Evolutionary conservation across 352 stramenopile genomes (phyloP).

Genomic region (Globisporangium perplexum): DNA sequence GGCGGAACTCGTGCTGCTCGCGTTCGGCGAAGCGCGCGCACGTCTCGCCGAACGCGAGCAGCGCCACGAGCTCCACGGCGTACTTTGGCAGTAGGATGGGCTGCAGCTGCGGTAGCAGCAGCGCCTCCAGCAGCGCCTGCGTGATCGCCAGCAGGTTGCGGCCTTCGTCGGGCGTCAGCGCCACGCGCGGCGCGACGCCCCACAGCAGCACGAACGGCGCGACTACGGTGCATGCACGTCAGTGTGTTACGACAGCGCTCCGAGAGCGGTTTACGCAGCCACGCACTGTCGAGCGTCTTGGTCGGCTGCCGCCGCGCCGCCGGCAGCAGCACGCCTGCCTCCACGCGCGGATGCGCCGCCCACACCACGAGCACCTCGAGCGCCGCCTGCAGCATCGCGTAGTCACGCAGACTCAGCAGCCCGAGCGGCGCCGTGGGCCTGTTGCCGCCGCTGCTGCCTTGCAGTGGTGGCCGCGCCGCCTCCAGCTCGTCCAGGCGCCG

Average conservation of each 20-base stretch:
- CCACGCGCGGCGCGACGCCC: slow-evolving; percentile 14
- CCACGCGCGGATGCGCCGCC: slow-evolving; percentile 47
- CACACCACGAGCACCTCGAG: slow-evolving; percentile 76
- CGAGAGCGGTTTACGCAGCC: background rate
- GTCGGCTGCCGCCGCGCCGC: slow-evolving; percentile 65
- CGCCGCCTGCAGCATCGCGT: slow-evolving; percentile 74
- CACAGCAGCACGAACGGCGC: slow-evolving; percentile 47
- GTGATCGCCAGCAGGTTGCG: slow-evolving; percentile 36
- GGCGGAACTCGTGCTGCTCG: slow-evolving; percentile 28
- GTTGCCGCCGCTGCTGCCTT: background rate
- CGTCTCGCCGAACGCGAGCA: slow-evolving; percentile 53
- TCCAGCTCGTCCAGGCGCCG: slow-evolving; percentile 11
- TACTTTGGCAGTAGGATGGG: slow-evolving; percentile 81
- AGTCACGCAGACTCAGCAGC: slow-evolving; percentile 79
- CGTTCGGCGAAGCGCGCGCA: slow-evolving; percentile 6
- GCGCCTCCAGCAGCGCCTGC: slow-evolving; percentile 45
- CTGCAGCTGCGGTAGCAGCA: slow-evolving; percentile 67
- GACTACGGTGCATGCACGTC: slow-evolving; percentile 19
- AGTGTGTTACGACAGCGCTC: slow-evolving; percentile 1
- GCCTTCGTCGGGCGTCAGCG: slow-evolving; percentile 10
- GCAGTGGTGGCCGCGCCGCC: background rate
- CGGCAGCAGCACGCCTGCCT: slow-evolving; percentile 41
- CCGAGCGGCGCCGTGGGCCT: slow-evolving; percentile 43
- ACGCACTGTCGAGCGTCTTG: slow-evolving; percentile 76
- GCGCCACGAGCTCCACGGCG: slow-evolving; percentile 58